Base-by-base conservation (phyloP, 2,329 filamentous ascomycete species). In the Sphaerulina musiva region DNA sequence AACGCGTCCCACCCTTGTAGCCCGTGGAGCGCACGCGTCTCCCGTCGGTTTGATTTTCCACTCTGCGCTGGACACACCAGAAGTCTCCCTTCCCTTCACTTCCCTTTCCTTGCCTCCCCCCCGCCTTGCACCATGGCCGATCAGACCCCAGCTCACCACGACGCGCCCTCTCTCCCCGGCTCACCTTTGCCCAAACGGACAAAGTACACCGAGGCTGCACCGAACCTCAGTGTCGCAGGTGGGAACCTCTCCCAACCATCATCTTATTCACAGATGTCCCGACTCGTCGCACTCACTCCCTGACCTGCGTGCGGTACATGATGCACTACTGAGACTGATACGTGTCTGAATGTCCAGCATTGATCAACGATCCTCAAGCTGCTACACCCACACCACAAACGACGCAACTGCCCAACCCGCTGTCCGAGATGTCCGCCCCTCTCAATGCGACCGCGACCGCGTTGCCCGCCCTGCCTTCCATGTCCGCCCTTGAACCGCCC, bases 171-270 rank as follows among this genome's bases (percentile, higher is more conserved):
- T 49, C 78, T 83, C 23, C 84, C 85, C 40, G 79, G 80, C 54
- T 91, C 87, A 7, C 89, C 89, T 29, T 82, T 88, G 26, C 79
- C 88, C 46, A 95, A 95, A 76, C 83, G 89, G 68, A 80, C 86
- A 66, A 93, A 90, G 77, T 82, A 82, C 64, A 73, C 76, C 58
- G 69, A 76, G 47, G 69, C 74, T 8, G 66, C 70, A 12, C 45
- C 67, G 17, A 68, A 66, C 46, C 63, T 71, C 46, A 65, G 64
- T 31, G 69, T 70, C 7, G 69, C 69, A 9, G 68, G 68, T 70
- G 57, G 38, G 64, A 38, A 29, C 17, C 23, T 17, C 17, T 3
- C 2, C 3, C 39, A 23, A 14, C 20, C 20, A 20, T 20, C 20
- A 20, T 20, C 20, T 17, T 17, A 17, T 17, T 17, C 14, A 17